Evolutionary conservation across 768 basidiomycete species (phyloP), one percentile per base, ranked within the genome.

Genomic region (Ramaria rubella): DNA sequence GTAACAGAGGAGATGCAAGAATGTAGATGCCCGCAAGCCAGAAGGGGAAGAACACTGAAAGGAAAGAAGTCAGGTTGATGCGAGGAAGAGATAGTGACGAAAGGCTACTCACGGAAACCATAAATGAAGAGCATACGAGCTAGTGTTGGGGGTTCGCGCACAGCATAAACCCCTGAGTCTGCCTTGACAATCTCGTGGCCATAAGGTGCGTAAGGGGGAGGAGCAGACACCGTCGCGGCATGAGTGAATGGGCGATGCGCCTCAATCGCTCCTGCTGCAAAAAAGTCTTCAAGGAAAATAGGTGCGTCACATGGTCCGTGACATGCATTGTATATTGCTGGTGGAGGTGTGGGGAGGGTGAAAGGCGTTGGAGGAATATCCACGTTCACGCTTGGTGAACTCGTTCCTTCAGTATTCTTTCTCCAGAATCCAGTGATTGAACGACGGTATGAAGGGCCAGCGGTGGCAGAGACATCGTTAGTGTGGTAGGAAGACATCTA

Each of bases 41-140:
- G 66, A 85, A 83, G 38, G 78, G 71, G 2, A 79, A 80, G 65
- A 84, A 84, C 50, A 83, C 82, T 85, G 17, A 5, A 49, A 23
- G 53, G 57, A 59, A 19, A 44, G 19, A 14, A 45, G 42, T 45
- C 40, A 36, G 34, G 17, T 38, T n/a, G 7, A 19, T 9, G 40
- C 17, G 23, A 42, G 17, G n/a, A n/a, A n/a, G 9, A 5, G 4
- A 42, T 14, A 54, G 12, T 46, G 19, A 14, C 9, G n/a, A 19
- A 29, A 48, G 14, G 23, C 23, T 19, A 69, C 82, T 64, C 62
- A 84, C 83, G 63, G 63, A 85, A 83, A 43, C 82, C 81, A 57
- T 82, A 83, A 62, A 78, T 79, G 71, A 85, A 84, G 45, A 85
- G 67, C 64, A 77, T 81, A 68, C 77, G 75, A 5, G 82, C 79